phyloP scores from a whole-genome alignment of 106 monocot genomes.

The Posidonia australis region DNA sequence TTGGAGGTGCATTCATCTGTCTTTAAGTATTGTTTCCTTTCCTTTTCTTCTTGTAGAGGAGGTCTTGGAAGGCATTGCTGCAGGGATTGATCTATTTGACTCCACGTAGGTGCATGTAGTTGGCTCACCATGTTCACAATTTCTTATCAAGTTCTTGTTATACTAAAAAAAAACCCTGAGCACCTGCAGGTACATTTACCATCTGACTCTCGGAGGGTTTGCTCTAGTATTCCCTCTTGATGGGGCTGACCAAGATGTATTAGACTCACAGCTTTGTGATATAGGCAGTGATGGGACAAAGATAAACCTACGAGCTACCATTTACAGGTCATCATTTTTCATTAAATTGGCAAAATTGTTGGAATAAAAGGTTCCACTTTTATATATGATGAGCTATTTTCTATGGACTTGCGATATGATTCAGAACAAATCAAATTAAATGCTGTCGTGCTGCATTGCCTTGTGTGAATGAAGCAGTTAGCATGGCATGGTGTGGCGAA shows the following conservation, averaged over 20 bases:
- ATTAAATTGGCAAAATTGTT: background rate
- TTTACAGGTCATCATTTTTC: constrained; percentile 44
- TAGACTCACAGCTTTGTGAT: constrained; percentile 22
- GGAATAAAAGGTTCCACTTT: background rate
- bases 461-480: no score
- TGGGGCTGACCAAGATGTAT: constrained; percentile 22
- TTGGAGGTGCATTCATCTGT: no score
- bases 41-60: constrained; percentile 59
- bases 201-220: constrained; percentile 82
- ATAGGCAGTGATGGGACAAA: constrained; percentile 49
- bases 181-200: constrained; percentile 74
- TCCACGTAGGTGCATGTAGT: constrained; percentile 62
- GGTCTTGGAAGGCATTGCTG: constrained; percentile 84
- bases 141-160: background rate
- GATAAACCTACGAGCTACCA: constrained; percentile 76
- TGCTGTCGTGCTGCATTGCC: no score
- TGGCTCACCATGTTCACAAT: constrained; percentile 4
- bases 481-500: no score
- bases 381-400: background rate
- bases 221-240: constrained; percentile 72
- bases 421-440: no score
- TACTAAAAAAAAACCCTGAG: background rate
- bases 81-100: constrained; percentile 93
- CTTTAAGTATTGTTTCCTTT: background rate
- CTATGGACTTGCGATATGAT: no score